Base-by-base conservation (phyloP, 2,329 filamentous ascomycete genomes). In the Zymoseptoria pseudotritici region DNA sequence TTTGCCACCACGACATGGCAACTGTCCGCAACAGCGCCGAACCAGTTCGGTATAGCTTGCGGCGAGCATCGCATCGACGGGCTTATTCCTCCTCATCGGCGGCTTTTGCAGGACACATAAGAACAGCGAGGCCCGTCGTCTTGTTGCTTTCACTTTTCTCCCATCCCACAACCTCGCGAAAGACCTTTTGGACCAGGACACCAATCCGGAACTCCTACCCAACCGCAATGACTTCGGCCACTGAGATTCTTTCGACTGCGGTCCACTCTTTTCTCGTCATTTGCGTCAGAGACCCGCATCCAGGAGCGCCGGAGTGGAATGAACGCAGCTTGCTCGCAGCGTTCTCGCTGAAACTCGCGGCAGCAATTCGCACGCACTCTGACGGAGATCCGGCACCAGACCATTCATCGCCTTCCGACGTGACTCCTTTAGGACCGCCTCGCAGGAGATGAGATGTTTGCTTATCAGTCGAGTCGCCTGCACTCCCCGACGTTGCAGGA, bases 21-120 rank as follows among this genome's bases (percentile, higher is more conserved):
- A 29, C 20, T 51, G 26, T 52, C 58, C 58, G 58, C 54, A 54
- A 56, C 58, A 60, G 51, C 42, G 29, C 58, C 58, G 58, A 57
- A 31, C n/a, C 36, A 19, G n/a, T 53, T 60, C 58, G 58, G 58
- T 51, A 50, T 50, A 56, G 50, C 50, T 49, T 24, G 21, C 58
- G 54, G 58, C 57, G 57, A 59, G 49, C 10, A 13, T 26, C 21
- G 53, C 53, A 52, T 26, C 19, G 31, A 51, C 58, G 50, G 58
- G 46, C 53, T 24, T 58, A 55, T 36, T 58, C 21, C 19, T 22
- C 29, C 4, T 53, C 9, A 29, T 22, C 52, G 52, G 22, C 22
- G 36, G 36, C 36, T 46, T 46, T 46, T 17, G 36, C 36, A 46
- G 52, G n/a, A 11, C 19, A 26, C 19, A 53, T 53, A 29, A 52